Evolutionary conservation across 352 stramenopile genomes (phyloP), one percentile per base, ranked within the genome.

Genomic region (Achlya hypogyna): DNA sequence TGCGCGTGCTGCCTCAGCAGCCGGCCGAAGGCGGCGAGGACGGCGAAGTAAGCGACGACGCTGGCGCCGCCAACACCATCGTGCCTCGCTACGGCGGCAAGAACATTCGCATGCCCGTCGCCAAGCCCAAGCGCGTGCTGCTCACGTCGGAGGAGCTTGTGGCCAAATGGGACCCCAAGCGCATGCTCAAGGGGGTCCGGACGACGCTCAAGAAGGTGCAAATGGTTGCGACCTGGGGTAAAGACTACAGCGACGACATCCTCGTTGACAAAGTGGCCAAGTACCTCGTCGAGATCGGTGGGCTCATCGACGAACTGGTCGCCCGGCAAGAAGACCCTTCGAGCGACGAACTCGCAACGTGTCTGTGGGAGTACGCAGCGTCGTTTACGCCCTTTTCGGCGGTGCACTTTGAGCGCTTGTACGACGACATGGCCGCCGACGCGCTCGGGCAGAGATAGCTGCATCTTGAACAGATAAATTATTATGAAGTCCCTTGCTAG

Each of bases 151-250:
- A 85, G 5, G 74, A 87, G 64, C 75, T 77, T 35, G 73, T 79
- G 34, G 79, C 88, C 23, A 94, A 94, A 69, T 94, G 84, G 84
- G 83, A 88, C 51, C 86, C 86, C 0, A 86, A 79, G 62, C 87
- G 88, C 51, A 76, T 75, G 52, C 59, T 94, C 34, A 86, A 84
- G 51, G 79, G 89, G 22, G 88, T 94, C 27, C 80, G 82, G 0
- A 77, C 84, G 58, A 83, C 87, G 69, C 76, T 94, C 4, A 94
- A 94, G 71, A 94, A 94, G 72, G 88, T 94, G 78, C 85, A 87
- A 47, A 88, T 89, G 47, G 92, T 94, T 78, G 75, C 72, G 27
- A 69, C 84, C 18, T 94, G 86, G 86, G 92, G 83, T 27, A 81
- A 85, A 66, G 78, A 82, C 59, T 84, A 93, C 63, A 87, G 84